These are phyloP conservation scores for Penicillium sp. DNA, from an alignment of 2,329 filamentous ascomycete species.

Conservation along the genomic window DNA sequence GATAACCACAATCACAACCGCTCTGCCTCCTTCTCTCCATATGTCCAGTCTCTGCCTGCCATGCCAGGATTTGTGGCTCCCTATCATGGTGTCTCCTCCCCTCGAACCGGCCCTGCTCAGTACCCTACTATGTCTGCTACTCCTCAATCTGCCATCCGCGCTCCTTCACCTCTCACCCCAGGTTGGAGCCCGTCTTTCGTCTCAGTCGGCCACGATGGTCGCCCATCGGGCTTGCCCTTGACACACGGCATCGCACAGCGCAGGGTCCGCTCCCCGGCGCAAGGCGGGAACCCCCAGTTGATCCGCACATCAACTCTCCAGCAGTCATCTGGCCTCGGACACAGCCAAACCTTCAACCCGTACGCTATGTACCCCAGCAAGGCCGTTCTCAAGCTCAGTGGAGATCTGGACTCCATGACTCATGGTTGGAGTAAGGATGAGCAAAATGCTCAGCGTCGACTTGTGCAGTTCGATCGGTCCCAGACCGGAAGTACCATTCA, in stretches of 20 bases:
- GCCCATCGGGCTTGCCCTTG: slow-evolving; percentile 23
- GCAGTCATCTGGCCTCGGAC: slow-evolving; percentile 51
- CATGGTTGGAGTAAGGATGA: slow-evolving; percentile 83
- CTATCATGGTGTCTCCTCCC: slow-evolving; percentile 40
- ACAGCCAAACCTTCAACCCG: slow-evolving; percentile 65
- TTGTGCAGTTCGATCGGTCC: slow-evolving; percentile 83
- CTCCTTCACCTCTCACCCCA: slow-evolving; percentile 50
- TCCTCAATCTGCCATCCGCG: slow-evolving; percentile 47
- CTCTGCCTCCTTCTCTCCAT: slow-evolving; percentile 48
- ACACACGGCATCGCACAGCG: slow-evolving; percentile 36
- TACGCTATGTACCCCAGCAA: slow-evolving; percentile 82
- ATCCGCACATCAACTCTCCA: slow-evolving; percentile 69
- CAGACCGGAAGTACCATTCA: slow-evolving; percentile 81
- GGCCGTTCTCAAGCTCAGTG: slow-evolving; percentile 79
- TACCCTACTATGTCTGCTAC: slow-evolving; percentile 43
- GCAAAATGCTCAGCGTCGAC: slow-evolving; percentile 72
- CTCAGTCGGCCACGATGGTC: slow-evolving; percentile 45
- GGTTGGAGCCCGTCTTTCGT: slow-evolving; percentile 52
- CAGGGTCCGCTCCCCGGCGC: slow-evolving; percentile 48
- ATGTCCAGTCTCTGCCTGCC: slow-evolving; percentile 51
- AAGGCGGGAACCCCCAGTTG: slow-evolving; percentile 57
- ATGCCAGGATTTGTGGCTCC: slow-evolving; percentile 42
- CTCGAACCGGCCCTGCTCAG: slow-evolving; percentile 43
- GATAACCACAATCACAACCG: slow-evolving; percentile 30
- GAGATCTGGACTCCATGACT: slow-evolving; percentile 82